Evolutionary conservation across 495 filamentous ascomycete species (phyloP).

Genomic region (Daldinia childiae): DNA sequence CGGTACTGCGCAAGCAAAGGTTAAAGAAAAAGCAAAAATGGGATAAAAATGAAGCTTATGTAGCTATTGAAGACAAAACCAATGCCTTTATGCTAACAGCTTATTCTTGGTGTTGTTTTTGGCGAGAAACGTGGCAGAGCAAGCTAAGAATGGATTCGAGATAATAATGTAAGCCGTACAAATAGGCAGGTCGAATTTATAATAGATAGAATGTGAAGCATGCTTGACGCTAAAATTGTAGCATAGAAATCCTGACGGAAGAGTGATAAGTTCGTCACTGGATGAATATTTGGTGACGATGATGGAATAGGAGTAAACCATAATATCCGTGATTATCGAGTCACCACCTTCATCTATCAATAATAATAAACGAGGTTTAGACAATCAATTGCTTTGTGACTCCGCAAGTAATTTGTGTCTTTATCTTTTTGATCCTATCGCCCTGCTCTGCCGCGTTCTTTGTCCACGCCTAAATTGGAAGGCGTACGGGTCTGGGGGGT

Average conservation of each 20-base stretch:
- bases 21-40: neutral
- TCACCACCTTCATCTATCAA: neutral
- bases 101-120: conserved; percentile 5
- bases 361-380: neutral
- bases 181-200: conserved; percentile 3
- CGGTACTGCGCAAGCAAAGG: neutral
- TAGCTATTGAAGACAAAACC: neutral
- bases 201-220: conserved; percentile 17
- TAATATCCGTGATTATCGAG: neutral
- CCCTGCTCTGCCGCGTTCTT: conserved; percentile 24
- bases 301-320: neutral
- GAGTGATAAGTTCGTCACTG: neutral
- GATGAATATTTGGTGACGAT: neutral
- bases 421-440: neutral
- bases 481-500: neutral
- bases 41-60: neutral
- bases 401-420: neutral
- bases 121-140: conserved; percentile 26
- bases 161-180: conserved; percentile 11
- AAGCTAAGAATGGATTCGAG: conserved; percentile 9
- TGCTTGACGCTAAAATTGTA: conserved; percentile 23
- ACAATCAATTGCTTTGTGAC: conserved; percentile 18
- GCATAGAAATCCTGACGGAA: conserved; percentile 13
- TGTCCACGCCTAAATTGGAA: conserved; percentile 11
- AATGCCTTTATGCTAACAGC: conserved; percentile 20